phyloP scores from a whole-genome alignment of 202 grass and related monocot genomes.

The Setaria viridis region DNA sequence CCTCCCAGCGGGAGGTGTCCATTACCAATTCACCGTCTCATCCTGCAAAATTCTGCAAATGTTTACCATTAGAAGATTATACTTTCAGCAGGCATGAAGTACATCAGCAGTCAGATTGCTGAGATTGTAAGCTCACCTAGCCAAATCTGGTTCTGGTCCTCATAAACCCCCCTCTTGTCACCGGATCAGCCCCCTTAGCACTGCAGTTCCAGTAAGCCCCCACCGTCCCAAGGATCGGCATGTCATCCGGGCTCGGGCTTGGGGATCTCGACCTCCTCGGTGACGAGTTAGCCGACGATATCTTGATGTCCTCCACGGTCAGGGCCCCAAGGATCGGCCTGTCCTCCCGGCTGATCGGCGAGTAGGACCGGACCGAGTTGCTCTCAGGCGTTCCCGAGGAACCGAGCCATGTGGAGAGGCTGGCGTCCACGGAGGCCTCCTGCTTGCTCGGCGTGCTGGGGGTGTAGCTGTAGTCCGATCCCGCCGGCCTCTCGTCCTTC shows the following conservation, averaged over 20 bases:
- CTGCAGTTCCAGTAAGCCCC: conserved; percentile 78
- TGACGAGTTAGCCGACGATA: conserved; percentile 76
- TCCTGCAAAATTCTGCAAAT: conserved; percentile 42
- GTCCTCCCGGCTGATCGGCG: conserved; percentile 70
- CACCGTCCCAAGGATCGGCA: conserved; percentile 85
- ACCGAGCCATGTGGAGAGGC: conserved; percentile 90
- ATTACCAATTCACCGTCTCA: conserved; percentile 40
- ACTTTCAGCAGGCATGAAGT: not conserved
- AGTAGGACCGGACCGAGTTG: conserved; percentile 58
- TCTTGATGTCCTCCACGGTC: conserved; percentile 87
- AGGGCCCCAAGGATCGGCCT: conserved; percentile 88
- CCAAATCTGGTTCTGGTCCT: conserved; percentile 64
- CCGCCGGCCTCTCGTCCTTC: conserved; percentile 35
- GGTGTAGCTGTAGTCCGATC: conserved; percentile 47
- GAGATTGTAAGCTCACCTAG: conserved; percentile 43
- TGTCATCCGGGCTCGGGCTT: conserved; percentile 74
- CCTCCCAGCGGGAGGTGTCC: conserved; percentile 27
- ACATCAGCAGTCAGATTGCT: conserved; percentile 4
- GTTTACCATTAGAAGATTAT: conserved; percentile 25
- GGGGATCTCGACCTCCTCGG: conserved; percentile 74
- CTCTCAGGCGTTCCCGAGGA: conserved; percentile 56
- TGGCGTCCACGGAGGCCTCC: conserved; percentile 78
- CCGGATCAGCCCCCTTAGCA: conserved; percentile 45
- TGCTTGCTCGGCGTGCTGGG: conserved; percentile 67
- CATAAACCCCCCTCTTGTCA: conserved; percentile 57